Conservation (phyloP, 2,329 filamentous ascomycete species). For the Cadophora malorum region DNA sequence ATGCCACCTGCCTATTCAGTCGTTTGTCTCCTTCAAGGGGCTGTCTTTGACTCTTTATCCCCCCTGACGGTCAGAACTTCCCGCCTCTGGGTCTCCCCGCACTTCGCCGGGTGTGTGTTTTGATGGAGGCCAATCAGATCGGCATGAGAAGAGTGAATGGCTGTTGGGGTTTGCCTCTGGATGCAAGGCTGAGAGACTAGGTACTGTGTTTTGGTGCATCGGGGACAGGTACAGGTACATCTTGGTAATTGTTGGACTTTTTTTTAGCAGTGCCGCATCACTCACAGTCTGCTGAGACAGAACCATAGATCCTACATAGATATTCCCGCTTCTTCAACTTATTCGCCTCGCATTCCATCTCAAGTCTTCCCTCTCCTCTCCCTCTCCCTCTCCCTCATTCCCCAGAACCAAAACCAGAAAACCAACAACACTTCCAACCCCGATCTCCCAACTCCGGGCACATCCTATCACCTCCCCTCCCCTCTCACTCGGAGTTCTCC, state of each 20-base stretch:
- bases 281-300: too few relatives aligned
- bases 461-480: neutral
- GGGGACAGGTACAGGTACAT: too few relatives aligned
- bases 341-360: too few relatives aligned
- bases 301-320: too few relatives aligned
- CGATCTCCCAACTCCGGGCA: neutral
- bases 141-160: neutral
- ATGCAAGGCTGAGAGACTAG: slow-evolving; percentile 4
- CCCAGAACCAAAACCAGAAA: neutral
- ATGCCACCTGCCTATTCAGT: slow-evolving; percentile 17
- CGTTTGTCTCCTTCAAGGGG: neutral
- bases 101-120: neutral
- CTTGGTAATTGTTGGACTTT: too few relatives aligned
- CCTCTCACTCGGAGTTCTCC: slow-evolving; percentile 6
- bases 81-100: neutral
- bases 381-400: neutral
- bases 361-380: neutral
- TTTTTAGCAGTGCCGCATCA: too few relatives aligned
- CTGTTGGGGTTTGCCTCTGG: too few relatives aligned
- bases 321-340: too few relatives aligned
- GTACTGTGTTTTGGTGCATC: neutral
- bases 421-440: neutral
- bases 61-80: neutral
- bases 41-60: too few relatives aligned
- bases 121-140: slow-evolving; percentile 12